Evolutionary conservation across 2,329 filamentous ascomycete genomes (phyloP).

Genomic region (Neonectria punicea): DNA sequence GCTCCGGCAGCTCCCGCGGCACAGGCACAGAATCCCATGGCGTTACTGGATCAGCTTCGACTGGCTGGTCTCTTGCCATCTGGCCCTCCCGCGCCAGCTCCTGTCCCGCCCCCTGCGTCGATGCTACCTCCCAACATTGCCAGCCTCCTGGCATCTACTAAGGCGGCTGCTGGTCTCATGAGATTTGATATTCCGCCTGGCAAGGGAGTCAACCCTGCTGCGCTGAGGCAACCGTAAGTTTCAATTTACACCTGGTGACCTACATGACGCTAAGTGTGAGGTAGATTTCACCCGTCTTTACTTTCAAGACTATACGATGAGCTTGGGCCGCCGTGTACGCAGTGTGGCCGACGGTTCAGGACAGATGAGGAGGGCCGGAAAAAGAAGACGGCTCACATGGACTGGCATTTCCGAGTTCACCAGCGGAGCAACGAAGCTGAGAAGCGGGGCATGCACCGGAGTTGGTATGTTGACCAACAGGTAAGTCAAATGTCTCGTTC

Average conservation of each 20-base stretch:
- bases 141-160: slow-evolving; percentile 49
- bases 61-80: slow-evolving; percentile 72
- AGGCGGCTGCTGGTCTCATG: slow-evolving; percentile 36
- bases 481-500: slow-evolving; percentile 57
- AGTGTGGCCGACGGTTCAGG: slow-evolving; percentile 89
- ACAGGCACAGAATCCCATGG: slow-evolving; percentile 60
- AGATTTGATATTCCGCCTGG: slow-evolving; percentile 55
- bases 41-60: slow-evolving; percentile 74
- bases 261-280: slow-evolving; percentile 26
- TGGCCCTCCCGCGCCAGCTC: slow-evolving; percentile 49
- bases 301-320: slow-evolving; percentile 81
- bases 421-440: slow-evolving; percentile 87
- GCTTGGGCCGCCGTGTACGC: slow-evolving; percentile 86
- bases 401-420: slow-evolving; percentile 98
- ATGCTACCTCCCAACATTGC: slow-evolving; percentile 50
- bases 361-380: slow-evolving; percentile 80
- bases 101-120: slow-evolving; percentile 43
- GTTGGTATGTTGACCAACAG: slow-evolving; percentile 93
- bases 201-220: slow-evolving; percentile 71
- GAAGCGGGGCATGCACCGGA: slow-evolving; percentile 87
- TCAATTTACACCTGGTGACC: neutral
- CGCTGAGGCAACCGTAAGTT: slow-evolving; percentile 76
- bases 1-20: slow-evolving; percentile 48
- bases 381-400: slow-evolving; percentile 91
- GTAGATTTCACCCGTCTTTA: slow-evolving; percentile 78